A percentile compares a stretch with the other conserved stretches of the same genome.
Conservation (phyloP, 371 early-diverging fungal species). For the Syncephalis plumigaleata region DNA sequence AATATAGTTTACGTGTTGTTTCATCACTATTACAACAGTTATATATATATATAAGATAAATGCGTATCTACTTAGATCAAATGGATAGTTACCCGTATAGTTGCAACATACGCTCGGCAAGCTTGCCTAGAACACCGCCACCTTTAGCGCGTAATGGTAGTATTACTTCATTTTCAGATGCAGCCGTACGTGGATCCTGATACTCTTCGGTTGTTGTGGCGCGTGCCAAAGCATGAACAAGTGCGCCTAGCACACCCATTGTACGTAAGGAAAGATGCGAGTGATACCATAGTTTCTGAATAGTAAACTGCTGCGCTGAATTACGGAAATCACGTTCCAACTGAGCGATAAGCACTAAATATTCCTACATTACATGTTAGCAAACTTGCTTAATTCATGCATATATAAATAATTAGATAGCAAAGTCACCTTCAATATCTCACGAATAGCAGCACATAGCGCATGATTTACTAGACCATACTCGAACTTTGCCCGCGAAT, state of each 20-base stretch:
- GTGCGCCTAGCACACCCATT: conserved; percentile 42
- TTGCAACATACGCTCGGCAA: conserved; percentile 35
- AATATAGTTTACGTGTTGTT: conserved; percentile 50
- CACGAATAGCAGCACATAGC: conserved; percentile 57
- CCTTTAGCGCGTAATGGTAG: conserved; percentile 35
- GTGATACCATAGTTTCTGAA: conserved; percentile 82
- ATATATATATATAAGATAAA: neutral
- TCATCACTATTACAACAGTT: conserved; percentile 62
- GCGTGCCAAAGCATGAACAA: conserved; percentile 12
- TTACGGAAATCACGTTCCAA: conserved; percentile 70
- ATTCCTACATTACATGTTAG: conserved; percentile 45
- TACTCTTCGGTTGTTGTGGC: neutral
- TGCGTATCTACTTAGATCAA: conserved; percentile 1
- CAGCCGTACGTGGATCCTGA: neutral
- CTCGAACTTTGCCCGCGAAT: conserved; percentile 48
- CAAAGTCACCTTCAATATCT: conserved; percentile 40
- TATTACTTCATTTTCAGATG: conserved; percentile 9
- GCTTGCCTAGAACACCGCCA: conserved; percentile 35
- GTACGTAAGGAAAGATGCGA: conserved; percentile 55
- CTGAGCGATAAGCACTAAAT: conserved; percentile 69
- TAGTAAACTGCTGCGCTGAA: conserved; percentile 42
- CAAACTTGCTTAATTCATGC: too few species aligned
- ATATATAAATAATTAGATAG: neutral
- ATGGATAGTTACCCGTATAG: conserved; percentile 36
- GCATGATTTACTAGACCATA: conserved; percentile 85